phyloP scores from a whole-genome alignment of 768 basidiomycete species.

The Lentinus brumalis region DNA sequence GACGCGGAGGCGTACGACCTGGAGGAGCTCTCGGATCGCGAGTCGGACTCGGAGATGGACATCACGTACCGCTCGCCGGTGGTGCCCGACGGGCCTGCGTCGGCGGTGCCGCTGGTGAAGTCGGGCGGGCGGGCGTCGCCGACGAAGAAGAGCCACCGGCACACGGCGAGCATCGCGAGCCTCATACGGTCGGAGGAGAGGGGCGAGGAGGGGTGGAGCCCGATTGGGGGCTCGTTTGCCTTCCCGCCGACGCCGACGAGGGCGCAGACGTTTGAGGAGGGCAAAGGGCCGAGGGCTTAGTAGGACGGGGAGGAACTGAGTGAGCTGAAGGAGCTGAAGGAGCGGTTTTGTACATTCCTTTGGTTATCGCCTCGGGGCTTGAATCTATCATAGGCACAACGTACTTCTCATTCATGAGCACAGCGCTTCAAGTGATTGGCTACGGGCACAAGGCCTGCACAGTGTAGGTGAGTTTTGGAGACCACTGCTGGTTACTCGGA shows the following conservation, averaged over 20 bases:
- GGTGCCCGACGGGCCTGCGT: conserved; percentile 33
- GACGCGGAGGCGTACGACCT: conserved; percentile 59
- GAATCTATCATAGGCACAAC: no score
- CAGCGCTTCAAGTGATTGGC: no score
- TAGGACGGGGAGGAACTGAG: background rate
- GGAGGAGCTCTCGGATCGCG: conserved; percentile 45
- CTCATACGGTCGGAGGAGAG: conserved; percentile 77
- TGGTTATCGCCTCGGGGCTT: background rate
- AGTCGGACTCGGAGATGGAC: conserved; percentile 66
- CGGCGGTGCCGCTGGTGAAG: conserved; percentile 40
- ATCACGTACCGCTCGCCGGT: conserved; percentile 73
- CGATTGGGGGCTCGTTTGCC: conserved; percentile 58
- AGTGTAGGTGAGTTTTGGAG: no score
- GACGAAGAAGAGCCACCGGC: conserved; percentile 56
- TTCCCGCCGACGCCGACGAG: conserved; percentile 44
- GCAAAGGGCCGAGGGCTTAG: conserved; percentile 10
- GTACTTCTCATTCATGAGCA: no score
- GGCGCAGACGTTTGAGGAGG: conserved; percentile 18
- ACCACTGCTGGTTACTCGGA: no score
- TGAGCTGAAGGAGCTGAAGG: background rate
- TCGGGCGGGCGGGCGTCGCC: conserved; percentile 25
- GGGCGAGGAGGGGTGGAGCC: conserved; percentile 84
- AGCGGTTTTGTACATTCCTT: conserved; percentile 9
- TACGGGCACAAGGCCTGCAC: no score
- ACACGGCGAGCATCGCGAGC: conserved; percentile 85